Base-by-base conservation (phyloP, 495 filamentous ascomycete genomes). In the Tuber microsphaerosporum region DNA sequence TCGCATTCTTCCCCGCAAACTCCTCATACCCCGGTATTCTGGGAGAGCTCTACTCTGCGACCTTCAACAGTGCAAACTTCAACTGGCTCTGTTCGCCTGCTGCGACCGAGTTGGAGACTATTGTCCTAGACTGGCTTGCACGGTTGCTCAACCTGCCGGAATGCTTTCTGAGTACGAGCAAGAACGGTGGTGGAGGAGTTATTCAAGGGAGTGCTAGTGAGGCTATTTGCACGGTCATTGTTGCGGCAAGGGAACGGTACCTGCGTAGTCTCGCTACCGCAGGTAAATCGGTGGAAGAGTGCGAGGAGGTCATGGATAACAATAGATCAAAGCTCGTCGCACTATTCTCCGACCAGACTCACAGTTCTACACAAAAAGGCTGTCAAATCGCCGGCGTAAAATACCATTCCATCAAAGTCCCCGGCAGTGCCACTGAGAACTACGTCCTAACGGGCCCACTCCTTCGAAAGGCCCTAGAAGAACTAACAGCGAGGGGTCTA, bases 41-140 rank as follows among this genome's bases (percentile, higher is more conserved):
- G 4, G 95, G 94, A 7, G 95, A 99, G 84, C 90, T 99, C 84
- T 99, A 97, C 85, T 92, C 89, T 4, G 89, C 92, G 0, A 91
- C 94, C 6, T 93, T 98, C 83, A 94, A 89, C 12, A 92, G 92
- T 4, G 93, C 95, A 17, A 92, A 92, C 14, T 99, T 99, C 87
- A 97, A 97, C 84, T 99, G 95, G 95, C 89, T 97, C 71, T 97
- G 94, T 84, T 93, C 91, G 4, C 95, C 95, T 2, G 95, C 92
- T 31, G 90, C 95, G n/a, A 99, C 95, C 7, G 95, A 99, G 82
- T 87, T 99, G 69, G 95, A 99, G 85, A 97, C 95, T 0, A 89
- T 97, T 69, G 91, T 97, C 45, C 88, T 98, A 77, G 95, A 97
- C 84, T 98, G 94, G 94, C 84, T 98, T 26, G 92, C 91, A 37